A percentile compares a stretch with the other conserved stretches of the same genome.
Conservation (phyloP, 2,329 filamentous ascomycete species). For the Cephalotrichum gorgonifer region DNA sequence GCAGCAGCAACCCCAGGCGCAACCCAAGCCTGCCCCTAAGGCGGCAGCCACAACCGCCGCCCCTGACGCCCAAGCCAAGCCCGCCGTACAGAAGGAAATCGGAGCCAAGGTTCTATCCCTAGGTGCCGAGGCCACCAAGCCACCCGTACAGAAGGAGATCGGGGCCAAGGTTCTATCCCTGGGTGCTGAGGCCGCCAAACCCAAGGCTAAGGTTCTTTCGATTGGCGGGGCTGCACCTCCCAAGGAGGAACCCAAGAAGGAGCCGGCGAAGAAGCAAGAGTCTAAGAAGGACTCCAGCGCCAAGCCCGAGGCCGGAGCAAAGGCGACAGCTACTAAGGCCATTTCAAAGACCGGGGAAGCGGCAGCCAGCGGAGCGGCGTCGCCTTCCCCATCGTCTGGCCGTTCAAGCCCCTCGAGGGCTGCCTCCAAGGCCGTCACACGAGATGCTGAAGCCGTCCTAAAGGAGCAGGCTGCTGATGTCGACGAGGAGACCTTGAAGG, state of each 20-base stretch:
- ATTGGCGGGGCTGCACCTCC: conserved; percentile 24
- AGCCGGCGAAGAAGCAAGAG: conserved; percentile 28
- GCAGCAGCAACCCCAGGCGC: conserved; percentile 23
- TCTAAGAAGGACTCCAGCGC: conserved; percentile 35
- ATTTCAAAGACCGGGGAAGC: conserved; percentile 81
- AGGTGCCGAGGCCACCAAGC: conserved; percentile 46
- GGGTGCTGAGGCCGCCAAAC: conserved; percentile 47
- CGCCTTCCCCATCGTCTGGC: conserved; percentile 71
- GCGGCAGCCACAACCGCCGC: conserved; percentile 28
- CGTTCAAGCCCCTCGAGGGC: conserved; percentile 64
- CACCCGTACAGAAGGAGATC: conserved; percentile 39
- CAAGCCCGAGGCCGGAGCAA: conserved; percentile 62
- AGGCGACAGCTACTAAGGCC: conserved; percentile 78
- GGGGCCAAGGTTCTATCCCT: conserved; percentile 69
- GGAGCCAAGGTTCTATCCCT: conserved; percentile 69
- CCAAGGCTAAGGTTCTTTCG: conserved; percentile 36
- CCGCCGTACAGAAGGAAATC: conserved; percentile 39
- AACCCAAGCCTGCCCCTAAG: conserved; percentile 36
- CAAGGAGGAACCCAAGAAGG: conserved; percentile 28
- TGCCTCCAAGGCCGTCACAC: conserved; percentile 41
- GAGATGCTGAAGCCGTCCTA: conserved; percentile 72
- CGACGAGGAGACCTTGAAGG: conserved; percentile 64
- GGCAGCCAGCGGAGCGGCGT: conserved; percentile 28
- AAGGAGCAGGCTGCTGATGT: conserved; percentile 73
- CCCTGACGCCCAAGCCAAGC: conserved; percentile 35